Base-by-base conservation (phyloP, 2,329 filamentous ascomycete genomes). In the Colletotrichum spinosum region DNA sequence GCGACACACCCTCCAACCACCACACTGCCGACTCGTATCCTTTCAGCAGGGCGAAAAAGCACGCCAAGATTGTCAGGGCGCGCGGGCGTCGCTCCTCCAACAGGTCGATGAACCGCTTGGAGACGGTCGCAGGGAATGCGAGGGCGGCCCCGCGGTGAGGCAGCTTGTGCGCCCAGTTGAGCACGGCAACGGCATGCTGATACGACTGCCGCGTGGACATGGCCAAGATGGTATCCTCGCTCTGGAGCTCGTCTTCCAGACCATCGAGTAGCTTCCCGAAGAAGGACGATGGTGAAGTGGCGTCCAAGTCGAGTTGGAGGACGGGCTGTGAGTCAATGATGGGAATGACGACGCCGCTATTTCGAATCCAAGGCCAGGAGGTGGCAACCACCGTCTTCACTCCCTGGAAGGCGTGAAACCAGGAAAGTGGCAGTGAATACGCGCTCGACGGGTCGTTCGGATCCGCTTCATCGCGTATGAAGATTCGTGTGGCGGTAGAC, bases 1-100 rank as follows among this genome's bases (percentile, higher is more conserved):
- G 83, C 8, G 89, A 85, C 71, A 91, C 89, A 44, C 90, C 88
- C 17, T 88, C 83, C 35, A 92, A 78, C 90, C 90, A 93, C 90
- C 90, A 93, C 13, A 88, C 79, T 13, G 62, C 46, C 13, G 81
- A 75, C 66, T 90, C 85, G 67, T 90, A 80, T 39, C 83, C 83
- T 71, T 89, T 89, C 51, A 92, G 79, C 42, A 90, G 78, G 35
- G 87, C 88, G 70, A 90, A 90, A 74, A 90, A 91, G 73, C 86
- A 88, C 7, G 88, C 88, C 2, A 91, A 81, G 41, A 90, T 87
- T 38, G 85, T 84, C 35, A 91, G 79, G 2, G 88, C 87, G 11
- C 88, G 85, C 1, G 88, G 88, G 11, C 86, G 82, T 62, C 85
- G 83, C 58, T 82, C 79, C 67, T 86, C 83, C 11, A 92, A 81